Evolutionary conservation across 352 stramenopile genomes (phyloP).

Genomic region (Pythium pyrilobum): DNA sequence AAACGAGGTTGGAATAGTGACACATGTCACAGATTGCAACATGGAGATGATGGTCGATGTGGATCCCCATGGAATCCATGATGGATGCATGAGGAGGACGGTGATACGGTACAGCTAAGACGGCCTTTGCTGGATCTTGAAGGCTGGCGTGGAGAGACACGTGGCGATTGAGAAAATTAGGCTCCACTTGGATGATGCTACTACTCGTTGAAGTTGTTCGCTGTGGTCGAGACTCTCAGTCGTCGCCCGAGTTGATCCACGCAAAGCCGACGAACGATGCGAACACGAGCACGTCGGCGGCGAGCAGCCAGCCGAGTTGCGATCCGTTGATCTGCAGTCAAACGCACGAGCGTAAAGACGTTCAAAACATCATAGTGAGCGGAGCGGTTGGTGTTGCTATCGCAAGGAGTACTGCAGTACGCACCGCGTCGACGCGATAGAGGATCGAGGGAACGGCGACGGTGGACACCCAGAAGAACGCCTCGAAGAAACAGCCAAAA

Average conservation of each 20-base stretch:
- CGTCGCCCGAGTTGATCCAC: slow-evolving; percentile 27
- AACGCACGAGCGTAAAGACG: too few species aligned
- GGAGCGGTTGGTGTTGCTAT: neutral
- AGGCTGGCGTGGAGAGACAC: too few species aligned
- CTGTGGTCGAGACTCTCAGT: neutral
- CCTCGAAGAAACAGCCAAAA: slow-evolving; percentile 72
- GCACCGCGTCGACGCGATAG: slow-evolving; percentile 57
- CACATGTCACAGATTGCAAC: neutral
- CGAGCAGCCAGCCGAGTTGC: slow-evolving; percentile 58
- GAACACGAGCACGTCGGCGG: slow-evolving; percentile 56
- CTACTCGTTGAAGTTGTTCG: neutral
- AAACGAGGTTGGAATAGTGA: neutral
- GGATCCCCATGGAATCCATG: neutral
- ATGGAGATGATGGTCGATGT: neutral
- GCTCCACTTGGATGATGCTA: too few species aligned
- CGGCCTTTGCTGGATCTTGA: too few species aligned
- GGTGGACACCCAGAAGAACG: slow-evolving; percentile 63
- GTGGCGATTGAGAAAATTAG: too few species aligned
- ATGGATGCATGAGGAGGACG: neutral
- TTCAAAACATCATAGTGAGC: neutral
- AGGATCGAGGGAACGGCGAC: slow-evolving; percentile 58
- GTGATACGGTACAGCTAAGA: too few species aligned
- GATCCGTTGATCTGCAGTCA: slow-evolving; percentile 42
- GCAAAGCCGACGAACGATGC: slow-evolving; percentile 48
- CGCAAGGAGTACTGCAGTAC: slow-evolving; percentile 3